These are phyloP conservation scores for Boechera divaricarpa DNA, from an alignment of 345 rosid species.

Conservation along the genomic window DNA sequence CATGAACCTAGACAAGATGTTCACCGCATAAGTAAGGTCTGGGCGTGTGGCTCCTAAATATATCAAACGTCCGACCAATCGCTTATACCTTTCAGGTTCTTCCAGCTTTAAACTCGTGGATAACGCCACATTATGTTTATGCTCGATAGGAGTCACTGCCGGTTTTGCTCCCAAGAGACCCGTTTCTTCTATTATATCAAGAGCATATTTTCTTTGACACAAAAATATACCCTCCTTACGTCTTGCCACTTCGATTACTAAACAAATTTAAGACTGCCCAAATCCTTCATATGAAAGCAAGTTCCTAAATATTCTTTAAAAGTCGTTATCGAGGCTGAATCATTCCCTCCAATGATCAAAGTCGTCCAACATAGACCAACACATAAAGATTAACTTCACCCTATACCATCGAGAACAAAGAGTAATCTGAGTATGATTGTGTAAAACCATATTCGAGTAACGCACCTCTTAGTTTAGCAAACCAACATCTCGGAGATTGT, in stretches of 20 bases:
- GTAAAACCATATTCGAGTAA: neutral
- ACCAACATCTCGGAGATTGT: neutral
- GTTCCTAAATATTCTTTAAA: too few species aligned
- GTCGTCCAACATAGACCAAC: too few species aligned
- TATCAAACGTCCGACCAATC: neutral
- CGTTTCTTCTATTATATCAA: too few species aligned
- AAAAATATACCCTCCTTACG: too few species aligned
- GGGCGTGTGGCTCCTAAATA: neutral
- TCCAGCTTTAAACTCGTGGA: neutral
- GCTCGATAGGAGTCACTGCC: neutral
- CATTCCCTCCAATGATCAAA: too few species aligned
- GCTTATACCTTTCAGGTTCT: neutral
- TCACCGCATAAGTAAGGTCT: neutral
- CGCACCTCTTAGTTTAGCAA: neutral
- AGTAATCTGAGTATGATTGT: neutral
- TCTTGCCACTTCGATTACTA: too few species aligned
- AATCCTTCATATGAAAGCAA: too few species aligned
- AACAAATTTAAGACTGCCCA: too few species aligned
- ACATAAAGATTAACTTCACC: too few species aligned
- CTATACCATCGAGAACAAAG: neutral
- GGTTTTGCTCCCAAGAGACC: neutral
- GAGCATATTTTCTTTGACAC: too few species aligned
- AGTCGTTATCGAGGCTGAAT: too few species aligned
- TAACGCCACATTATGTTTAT: neutral
- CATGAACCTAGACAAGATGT: too few species aligned